These are phyloP conservation scores for Flammula alnicola DNA, from an alignment of 1,284 basidiomycete species.

Conservation along the genomic window DNA sequence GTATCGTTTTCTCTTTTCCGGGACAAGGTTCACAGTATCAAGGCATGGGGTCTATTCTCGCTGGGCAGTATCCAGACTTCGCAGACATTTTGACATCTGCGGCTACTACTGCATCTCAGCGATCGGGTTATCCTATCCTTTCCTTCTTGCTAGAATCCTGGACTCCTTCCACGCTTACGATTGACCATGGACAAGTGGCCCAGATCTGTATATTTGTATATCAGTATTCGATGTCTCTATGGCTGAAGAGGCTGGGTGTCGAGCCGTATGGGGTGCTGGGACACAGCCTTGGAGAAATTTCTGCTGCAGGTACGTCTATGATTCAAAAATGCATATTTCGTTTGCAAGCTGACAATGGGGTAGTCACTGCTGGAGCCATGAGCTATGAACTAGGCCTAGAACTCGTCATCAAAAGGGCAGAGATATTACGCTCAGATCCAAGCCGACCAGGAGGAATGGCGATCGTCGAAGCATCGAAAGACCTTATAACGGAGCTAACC, in stretches of 20 bases:
- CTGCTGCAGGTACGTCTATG: constrained; percentile 32
- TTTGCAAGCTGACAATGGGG: background rate
- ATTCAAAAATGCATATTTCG: background rate
- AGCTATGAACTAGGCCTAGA: constrained; percentile 29
- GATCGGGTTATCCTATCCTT: constrained; percentile 26
- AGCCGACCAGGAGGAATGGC: constrained; percentile 30
- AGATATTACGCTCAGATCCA: constrained; percentile 7
- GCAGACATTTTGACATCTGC: constrained; percentile 22
- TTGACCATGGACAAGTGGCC: constrained; percentile 29
- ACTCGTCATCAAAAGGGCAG: constrained; percentile 27
- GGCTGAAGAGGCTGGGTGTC: constrained; percentile 30
- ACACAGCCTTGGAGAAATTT: constrained; percentile 38
- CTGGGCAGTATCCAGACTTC: constrained; percentile 26
- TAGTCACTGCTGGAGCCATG: constrained; percentile 27
- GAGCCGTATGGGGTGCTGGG: constrained; percentile 31
- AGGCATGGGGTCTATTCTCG: constrained; percentile 33
- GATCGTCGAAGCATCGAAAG: constrained; percentile 27
- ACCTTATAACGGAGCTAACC: constrained; percentile 21
- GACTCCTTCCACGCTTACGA: constrained; percentile 3
- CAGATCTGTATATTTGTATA: constrained; percentile 38
- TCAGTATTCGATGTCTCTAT: constrained; percentile 32
- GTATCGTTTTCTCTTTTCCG: constrained; percentile 33
- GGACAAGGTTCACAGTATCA: constrained; percentile 37
- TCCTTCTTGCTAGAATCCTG: constrained; percentile 23
- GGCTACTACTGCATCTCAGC: constrained; percentile 19